A percentile compares a stretch with the other conserved stretches of the same genome.
These are phyloP conservation scores for Condylostoma magnum DNA, from an alignment of 169 alveolate species.

Conservation along the genomic window DNA sequence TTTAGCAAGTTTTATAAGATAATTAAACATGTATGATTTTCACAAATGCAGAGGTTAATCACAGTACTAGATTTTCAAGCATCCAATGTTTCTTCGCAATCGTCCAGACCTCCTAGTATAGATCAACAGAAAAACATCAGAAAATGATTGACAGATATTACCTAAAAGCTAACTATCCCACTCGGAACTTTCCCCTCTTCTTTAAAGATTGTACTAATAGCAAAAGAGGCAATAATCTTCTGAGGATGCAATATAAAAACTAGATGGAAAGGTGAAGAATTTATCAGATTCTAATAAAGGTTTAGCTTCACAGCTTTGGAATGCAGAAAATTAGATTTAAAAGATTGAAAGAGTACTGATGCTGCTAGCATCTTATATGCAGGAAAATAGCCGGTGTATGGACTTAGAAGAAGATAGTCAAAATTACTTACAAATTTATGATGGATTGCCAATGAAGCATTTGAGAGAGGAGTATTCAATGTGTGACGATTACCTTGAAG, in stretches of 20 bases:
- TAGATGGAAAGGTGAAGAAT: constrained; percentile 18
- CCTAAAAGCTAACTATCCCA: neutral
- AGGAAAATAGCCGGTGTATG: no score
- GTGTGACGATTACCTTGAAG: no score
- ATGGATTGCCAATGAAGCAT: no score
- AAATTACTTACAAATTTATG: no score
- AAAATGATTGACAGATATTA: neutral
- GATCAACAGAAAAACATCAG: constrained; percentile 10
- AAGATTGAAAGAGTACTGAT: constrained; percentile 16
- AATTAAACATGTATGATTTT: constrained; percentile 75
- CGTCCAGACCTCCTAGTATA: constrained; percentile 18
- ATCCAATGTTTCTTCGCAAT: constrained; percentile 14
- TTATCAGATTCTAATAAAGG: constrained; percentile 10
- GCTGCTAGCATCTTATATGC: constrained; percentile 13
- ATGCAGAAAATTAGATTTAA: neutral
- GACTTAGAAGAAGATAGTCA: no score
- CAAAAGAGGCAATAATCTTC: neutral
- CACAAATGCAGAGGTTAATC: constrained; percentile 50
- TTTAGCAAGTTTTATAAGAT: constrained; percentile 63
- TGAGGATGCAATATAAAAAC: neutral
- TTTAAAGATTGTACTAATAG: constrained; percentile 2
- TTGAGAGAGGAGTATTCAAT: no score
- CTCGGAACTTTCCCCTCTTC: constrained; percentile 25
- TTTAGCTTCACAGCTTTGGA: constrained; percentile 4
- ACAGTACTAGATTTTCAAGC: constrained; percentile 23